phyloP scores from a whole-genome alignment of 805 yeast species.

The Wickerhamomyces silvicola region DNA sequence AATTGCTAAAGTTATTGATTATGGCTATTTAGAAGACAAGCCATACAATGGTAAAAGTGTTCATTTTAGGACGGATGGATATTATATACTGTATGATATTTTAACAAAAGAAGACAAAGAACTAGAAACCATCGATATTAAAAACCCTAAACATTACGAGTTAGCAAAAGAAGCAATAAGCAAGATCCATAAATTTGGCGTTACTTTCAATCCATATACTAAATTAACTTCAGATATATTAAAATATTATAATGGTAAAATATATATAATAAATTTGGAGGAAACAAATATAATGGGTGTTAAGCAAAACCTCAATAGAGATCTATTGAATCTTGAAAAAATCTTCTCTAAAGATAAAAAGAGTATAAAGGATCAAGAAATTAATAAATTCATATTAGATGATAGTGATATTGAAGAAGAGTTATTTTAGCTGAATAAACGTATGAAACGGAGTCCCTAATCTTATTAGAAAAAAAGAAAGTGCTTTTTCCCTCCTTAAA shows the following conservation, averaged over 20 bases:
- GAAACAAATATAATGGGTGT: constrained; percentile 6
- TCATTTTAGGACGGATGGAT: constrained; percentile 23
- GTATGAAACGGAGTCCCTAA: neutral
- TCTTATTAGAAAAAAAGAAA: too few species aligned
- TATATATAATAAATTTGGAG: constrained; percentile 19
- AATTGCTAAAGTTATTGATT: constrained; percentile 18
- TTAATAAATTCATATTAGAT: neutral
- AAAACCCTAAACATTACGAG: constrained; percentile 9
- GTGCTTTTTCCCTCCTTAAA: too few species aligned
- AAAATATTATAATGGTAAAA: constrained; percentile 13
- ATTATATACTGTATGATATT: constrained; percentile 19
- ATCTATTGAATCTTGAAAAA: constrained; percentile 10
- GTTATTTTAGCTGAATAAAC: neutral
- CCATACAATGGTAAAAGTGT: constrained; percentile 10
- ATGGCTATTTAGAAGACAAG: constrained; percentile 22
- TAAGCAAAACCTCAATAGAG: constrained; percentile 6
- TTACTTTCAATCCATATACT: constrained; percentile 15
- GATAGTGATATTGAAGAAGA: constrained; percentile 1
- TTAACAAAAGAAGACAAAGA: constrained; percentile 10
- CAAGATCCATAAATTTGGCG: constrained; percentile 16
- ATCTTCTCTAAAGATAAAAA: constrained; percentile 7
- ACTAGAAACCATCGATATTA: constrained; percentile 8
- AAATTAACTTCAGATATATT: constrained; percentile 12
- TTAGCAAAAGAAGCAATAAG: constrained; percentile 9
- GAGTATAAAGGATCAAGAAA: neutral